A percentile compares a stretch with the other conserved stretches of the same genome.
phyloP scores from a whole-genome alignment of 1,139 yeast species.

The Diutina neorugosa region DNA sequence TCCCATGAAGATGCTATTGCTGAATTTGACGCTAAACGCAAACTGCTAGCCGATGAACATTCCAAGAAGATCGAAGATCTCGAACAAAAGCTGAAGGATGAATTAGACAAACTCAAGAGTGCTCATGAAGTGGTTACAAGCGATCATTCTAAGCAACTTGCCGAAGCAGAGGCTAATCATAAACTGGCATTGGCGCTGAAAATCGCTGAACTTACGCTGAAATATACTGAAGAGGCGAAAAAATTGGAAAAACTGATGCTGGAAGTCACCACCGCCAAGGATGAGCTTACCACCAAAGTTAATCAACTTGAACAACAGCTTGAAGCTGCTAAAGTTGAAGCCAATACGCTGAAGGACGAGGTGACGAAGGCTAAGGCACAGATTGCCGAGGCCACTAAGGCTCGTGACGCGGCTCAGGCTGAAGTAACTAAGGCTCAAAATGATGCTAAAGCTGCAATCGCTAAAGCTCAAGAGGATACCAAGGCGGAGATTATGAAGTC shows the following conservation, averaged over 20 bases:
- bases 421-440: neutral
- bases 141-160: neutral
- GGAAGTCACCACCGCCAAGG: neutral
- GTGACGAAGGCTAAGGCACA: neutral
- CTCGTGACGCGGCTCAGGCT: neutral
- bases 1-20: neutral
- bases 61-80: neutral
- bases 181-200: neutral
- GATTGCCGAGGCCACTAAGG: neutral
- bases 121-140: neutral
- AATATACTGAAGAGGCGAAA: neutral
- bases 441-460: neutral
- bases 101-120: neutral
- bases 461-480: neutral
- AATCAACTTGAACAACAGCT: neutral
- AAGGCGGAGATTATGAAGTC: too few species aligned
- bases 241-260: neutral
- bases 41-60: neutral
- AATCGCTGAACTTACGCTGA: neutral
- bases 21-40: neutral
- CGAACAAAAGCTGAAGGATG: neutral
- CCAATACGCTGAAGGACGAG: neutral
- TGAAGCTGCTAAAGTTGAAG: neutral
- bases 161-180: neutral
- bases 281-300: neutral